These are phyloP conservation scores for Thelephora ganbajun DNA, from an alignment of 768 basidiomycete species.

Conservation along the genomic window DNA sequence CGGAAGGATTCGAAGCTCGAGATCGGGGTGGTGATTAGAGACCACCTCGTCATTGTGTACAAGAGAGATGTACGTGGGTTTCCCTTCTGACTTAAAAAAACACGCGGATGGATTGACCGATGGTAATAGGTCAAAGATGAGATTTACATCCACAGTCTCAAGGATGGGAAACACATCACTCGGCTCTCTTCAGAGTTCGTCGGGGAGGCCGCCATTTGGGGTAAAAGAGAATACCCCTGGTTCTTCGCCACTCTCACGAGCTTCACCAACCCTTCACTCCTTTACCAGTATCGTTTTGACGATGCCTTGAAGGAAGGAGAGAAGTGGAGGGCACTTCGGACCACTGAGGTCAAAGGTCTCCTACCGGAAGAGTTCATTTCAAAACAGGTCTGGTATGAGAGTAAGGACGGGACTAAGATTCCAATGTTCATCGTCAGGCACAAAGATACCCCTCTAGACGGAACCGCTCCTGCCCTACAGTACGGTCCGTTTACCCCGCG, in stretches of 20 bases:
- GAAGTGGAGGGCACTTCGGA: constrained; percentile 46
- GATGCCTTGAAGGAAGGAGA: constrained; percentile 16
- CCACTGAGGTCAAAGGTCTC: constrained; percentile 45
- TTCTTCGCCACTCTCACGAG: constrained; percentile 53
- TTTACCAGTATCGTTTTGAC: constrained; percentile 48
- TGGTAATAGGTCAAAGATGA: constrained; percentile 56
- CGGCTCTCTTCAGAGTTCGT: constrained; percentile 56
- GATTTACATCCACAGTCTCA: constrained; percentile 49
- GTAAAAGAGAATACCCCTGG: constrained; percentile 37
- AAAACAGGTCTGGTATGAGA: constrained; percentile 67
- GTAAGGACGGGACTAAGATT: constrained; percentile 67
- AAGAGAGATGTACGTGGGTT: constrained; percentile 48
- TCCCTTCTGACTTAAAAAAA: too few relatives aligned
- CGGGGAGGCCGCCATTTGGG: constrained; percentile 41
- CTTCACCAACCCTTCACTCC: constrained; percentile 60
- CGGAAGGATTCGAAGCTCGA: constrained; percentile 46
- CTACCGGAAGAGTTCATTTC: constrained; percentile 54
- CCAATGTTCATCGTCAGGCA: constrained; percentile 82
- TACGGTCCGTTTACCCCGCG: constrained; percentile 34
- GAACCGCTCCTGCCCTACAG: constrained; percentile 63
- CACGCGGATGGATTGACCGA: not conserved
- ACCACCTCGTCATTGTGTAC: constrained; percentile 47
- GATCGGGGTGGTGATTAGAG: constrained; percentile 31
- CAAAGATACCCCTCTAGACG: constrained; percentile 54
- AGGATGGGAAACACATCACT: constrained; percentile 33